phyloP scores from a whole-genome alignment of 2,329 filamentous ascomycete genomes.

The Cladobotryum protrusum region DNA sequence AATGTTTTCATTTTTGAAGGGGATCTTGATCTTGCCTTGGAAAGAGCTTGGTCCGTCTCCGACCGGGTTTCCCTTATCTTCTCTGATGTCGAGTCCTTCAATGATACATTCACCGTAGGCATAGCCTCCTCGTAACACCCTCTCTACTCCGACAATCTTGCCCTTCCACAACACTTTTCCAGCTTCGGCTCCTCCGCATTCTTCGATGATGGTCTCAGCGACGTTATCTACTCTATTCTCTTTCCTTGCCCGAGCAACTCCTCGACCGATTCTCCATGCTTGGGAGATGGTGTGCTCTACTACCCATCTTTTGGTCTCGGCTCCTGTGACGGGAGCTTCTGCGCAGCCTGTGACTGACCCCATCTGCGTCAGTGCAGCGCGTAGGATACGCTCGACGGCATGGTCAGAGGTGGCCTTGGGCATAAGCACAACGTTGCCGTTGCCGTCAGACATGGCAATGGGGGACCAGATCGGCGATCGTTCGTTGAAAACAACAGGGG shows the following conservation, averaged over 20 bases:
- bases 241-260: slow-evolving; percentile 45
- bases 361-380: slow-evolving; percentile 49
- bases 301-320: slow-evolving; percentile 44
- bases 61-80: slow-evolving; percentile 17
- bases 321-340: slow-evolving; percentile 42
- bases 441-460: slow-evolving; percentile 44
- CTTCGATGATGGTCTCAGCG: slow-evolving; percentile 52
- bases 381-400: slow-evolving; percentile 43
- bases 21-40: slow-evolving; percentile 52
- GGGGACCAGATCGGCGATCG: slow-evolving; percentile 39
- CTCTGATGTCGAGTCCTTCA: slow-evolving; percentile 38
- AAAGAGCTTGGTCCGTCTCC: slow-evolving; percentile 18
- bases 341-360: slow-evolving; percentile 46
- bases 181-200: slow-evolving; percentile 47
- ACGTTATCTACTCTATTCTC: slow-evolving; percentile 47
- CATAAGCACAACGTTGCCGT: slow-evolving; percentile 46
- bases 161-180: slow-evolving; percentile 56
- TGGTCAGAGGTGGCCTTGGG: slow-evolving; percentile 40
- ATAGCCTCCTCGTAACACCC: slow-evolving; percentile 50
- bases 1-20: slow-evolving; percentile 71
- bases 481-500: slow-evolving; percentile 46
- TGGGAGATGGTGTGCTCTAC: slow-evolving; percentile 48
- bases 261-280: slow-evolving; percentile 54
- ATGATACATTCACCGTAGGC: slow-evolving; percentile 55
- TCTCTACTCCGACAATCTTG: slow-evolving; percentile 56